Conservation (phyloP, 306 rosid genomes). For the Biancaea sappan region DNA sequence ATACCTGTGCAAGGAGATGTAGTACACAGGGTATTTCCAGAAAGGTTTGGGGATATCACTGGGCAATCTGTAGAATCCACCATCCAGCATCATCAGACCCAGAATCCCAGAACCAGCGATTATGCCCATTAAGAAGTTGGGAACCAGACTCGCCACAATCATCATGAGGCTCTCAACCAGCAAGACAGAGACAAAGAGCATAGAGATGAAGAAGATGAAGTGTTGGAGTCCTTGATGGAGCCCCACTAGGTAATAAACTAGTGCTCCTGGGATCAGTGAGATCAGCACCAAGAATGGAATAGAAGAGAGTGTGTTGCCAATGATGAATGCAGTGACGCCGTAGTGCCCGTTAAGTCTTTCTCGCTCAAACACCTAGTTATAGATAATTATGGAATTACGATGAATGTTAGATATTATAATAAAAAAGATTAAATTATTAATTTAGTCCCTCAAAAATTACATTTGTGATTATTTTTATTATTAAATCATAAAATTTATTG, state of each 20-base stretch:
- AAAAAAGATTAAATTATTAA: no score
- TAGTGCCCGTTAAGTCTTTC: conserved; percentile 57
- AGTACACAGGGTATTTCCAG: conserved; percentile 65
- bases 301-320: conserved; percentile 53
- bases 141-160: conserved; percentile 57
- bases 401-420: no score
- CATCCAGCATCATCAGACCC: conserved; percentile 69
- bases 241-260: conserved; percentile 51
- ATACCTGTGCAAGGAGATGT: conserved; percentile 64
- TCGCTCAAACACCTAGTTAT: conserved; percentile 40
- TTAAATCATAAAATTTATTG: no score
- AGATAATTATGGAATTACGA: no score
- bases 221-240: conserved; percentile 46
- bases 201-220: conserved; percentile 38
- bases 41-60: conserved; percentile 63
- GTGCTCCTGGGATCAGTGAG: conserved; percentile 49
- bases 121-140: conserved; percentile 59
- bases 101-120: conserved; percentile 50
- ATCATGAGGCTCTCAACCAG: conserved; percentile 61
- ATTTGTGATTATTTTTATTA: no score
- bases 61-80: conserved; percentile 63
- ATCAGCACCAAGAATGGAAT: conserved; percentile 48
- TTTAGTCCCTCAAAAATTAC: no score
- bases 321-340: conserved; percentile 42
- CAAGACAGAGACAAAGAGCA: conserved; percentile 46